phyloP scores from a whole-genome alignment of 2,329 filamentous ascomycete genomes.

The Calonectria hongkongensis region DNA sequence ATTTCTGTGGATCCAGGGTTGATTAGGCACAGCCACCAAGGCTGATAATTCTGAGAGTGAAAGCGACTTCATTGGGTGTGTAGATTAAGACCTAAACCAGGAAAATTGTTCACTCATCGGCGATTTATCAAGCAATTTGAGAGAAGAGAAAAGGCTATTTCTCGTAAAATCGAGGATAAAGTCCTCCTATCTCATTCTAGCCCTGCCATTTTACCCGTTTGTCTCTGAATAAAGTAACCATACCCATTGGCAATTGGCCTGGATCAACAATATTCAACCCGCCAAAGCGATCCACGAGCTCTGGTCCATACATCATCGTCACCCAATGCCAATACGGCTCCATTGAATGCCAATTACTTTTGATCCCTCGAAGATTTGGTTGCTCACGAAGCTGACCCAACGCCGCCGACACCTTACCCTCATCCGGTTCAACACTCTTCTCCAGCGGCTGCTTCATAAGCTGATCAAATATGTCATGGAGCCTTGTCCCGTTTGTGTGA shows the following conservation, averaged over 20 bases:
- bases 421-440: slow-evolving; percentile 53
- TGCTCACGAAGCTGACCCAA: slow-evolving; percentile 45
- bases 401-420: slow-evolving; percentile 50
- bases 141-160: too few species aligned
- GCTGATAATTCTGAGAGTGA: too few species aligned
- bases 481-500: slow-evolving; percentile 35
- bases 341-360: slow-evolving; percentile 56
- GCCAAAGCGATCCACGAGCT: slow-evolving; percentile 66
- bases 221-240: slow-evolving; percentile 66
- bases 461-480: slow-evolving; percentile 59
- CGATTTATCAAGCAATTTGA: too few species aligned
- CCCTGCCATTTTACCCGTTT: slow-evolving; percentile 66
- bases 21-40: too few species aligned
- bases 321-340: slow-evolving; percentile 70
- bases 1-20: too few species aligned
- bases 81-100: too few species aligned
- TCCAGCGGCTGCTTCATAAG: slow-evolving; percentile 60
- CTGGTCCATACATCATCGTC: slow-evolving; percentile 65
- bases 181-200: background rate
- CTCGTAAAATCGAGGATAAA: too few species aligned
- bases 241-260: slow-evolving; percentile 67
- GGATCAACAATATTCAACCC: slow-evolving; percentile 66
- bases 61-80: too few species aligned
- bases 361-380: slow-evolving; percentile 50
- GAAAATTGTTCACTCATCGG: too few species aligned